Evolutionary conservation across 495 filamentous ascomycete species (phyloP).

Genomic region (Cladorrhinum samala): DNA sequence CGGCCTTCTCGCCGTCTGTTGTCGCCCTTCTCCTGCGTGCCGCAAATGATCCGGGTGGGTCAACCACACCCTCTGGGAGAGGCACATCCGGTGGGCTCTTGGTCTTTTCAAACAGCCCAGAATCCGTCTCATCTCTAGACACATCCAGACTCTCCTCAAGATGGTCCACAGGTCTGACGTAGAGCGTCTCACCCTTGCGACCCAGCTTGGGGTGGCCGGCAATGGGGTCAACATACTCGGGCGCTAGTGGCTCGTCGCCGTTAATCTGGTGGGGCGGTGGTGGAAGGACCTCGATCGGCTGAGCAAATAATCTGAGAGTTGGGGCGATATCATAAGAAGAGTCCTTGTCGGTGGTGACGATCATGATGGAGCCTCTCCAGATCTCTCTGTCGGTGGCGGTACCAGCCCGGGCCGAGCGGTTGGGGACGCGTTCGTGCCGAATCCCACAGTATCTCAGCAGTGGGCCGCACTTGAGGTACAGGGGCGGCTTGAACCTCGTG

Average conservation of each 20-base stretch:
- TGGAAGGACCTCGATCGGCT: slow-evolving; percentile 76
- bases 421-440: slow-evolving; percentile 42
- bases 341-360: slow-evolving; percentile 76
- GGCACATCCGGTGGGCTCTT: slow-evolving; percentile 36
- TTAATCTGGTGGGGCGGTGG: slow-evolving; percentile 68
- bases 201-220: slow-evolving; percentile 82
- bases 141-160: slow-evolving; percentile 66
- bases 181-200: slow-evolving; percentile 71
- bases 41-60: slow-evolving; percentile 41
- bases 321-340: slow-evolving; percentile 78
- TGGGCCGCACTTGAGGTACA: slow-evolving; percentile 86
- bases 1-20: slow-evolving; percentile 65
- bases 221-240: slow-evolving; percentile 82
- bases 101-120: slow-evolving; percentile 66
- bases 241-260: slow-evolving; percentile 58
- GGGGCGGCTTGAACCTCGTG: slow-evolving; percentile 70
- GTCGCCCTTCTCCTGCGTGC: slow-evolving; percentile 39
- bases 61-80: slow-evolving; percentile 22
- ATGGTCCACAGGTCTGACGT: slow-evolving; percentile 79
- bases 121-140: slow-evolving; percentile 69
- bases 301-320: slow-evolving; percentile 72
- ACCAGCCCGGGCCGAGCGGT: slow-evolving; percentile 26
- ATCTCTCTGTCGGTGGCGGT: slow-evolving; percentile 57
- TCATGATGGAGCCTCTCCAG: slow-evolving; percentile 92
- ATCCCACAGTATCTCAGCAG: slow-evolving; percentile 86